These are phyloP conservation scores for Cryomyces antarcticus DNA, from an alignment of 495 filamentous ascomycete species.

Conservation along the genomic window DNA sequence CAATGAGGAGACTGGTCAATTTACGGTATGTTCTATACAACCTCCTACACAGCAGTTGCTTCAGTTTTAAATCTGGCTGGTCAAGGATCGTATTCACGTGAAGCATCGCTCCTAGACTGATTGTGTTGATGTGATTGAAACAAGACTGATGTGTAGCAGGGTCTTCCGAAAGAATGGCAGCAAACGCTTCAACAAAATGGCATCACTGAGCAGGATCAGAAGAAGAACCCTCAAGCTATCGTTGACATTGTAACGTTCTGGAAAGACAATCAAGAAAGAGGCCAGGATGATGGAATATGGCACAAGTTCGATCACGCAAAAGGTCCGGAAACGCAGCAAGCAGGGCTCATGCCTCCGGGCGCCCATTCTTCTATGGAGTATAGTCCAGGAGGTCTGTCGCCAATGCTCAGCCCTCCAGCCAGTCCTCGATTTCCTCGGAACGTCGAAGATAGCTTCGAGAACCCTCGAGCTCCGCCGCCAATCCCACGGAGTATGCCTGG, in stretches of 20 bases:
- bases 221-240: constrained; percentile 85
- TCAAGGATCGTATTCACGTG: background rate
- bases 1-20: constrained; percentile 90
- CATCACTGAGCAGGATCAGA: constrained; percentile 87
- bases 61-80: background rate
- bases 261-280: constrained; percentile 71
- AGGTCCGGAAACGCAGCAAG: constrained; percentile 30
- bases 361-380: constrained; percentile 17
- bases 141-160: constrained; percentile 26
- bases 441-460: constrained; percentile 88
- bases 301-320: constrained; percentile 83
- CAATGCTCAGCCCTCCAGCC: constrained; percentile 60
- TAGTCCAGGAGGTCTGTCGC: constrained; percentile 12
- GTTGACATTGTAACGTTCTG: constrained; percentile 92
- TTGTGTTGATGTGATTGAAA: background rate
- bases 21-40: constrained; percentile 47
- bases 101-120: background rate
- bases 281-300: constrained; percentile 68
- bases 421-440: constrained; percentile 86
- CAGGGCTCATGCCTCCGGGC: constrained; percentile 20
- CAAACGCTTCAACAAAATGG: constrained; percentile 84
- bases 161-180: constrained; percentile 95
- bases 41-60: background rate
- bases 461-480: constrained; percentile 80
- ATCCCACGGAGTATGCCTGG: constrained; percentile 34